Base-by-base conservation (phyloP, 2,329 filamentous ascomycete species). In the Pseudogymnoascus sp. region DNA sequence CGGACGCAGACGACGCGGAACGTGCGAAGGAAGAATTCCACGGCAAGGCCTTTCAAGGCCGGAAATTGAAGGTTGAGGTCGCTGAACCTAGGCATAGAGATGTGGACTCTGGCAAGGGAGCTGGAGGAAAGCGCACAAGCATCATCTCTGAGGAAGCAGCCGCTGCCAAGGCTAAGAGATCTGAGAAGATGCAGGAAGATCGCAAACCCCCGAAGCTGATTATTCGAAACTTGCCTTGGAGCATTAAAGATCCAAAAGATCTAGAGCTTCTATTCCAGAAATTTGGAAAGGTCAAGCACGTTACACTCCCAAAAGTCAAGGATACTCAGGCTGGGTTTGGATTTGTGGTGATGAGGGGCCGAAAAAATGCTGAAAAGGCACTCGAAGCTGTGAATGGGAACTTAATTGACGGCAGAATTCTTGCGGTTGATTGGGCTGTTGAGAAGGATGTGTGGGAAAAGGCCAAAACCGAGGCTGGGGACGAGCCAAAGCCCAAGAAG, bases 361-460 rank as follows among this genome's bases (percentile, higher is more conserved):
- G 82, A 70, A 93, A 91, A 75, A 96, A 97, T 73, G 93, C 94
- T 0, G 90, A 97, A 74, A 91, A 86, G 72, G 94, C 94, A 1
- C 80, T 99, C 62, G 85, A 88, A 62, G 85, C 81, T 20, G 79
- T 97, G 67, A 99, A 97, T 74, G 94, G 93, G 62, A 97, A 90
- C 72, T 84, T 89, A 64, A 81, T 99, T 18, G 92, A 96, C 72
- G 94, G 92, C 2, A 83, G 94, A 68, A 88, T 87, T 7, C 75
- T 99, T 63, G 94, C 93, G 28, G 94, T 99, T 6, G 94, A 99
- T 75, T 99, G 91, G 90, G 93, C 95, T 33, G 91, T 97, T 3
- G 91, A 97, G 63, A 96, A 95, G 76, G 82, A 87, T 41, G 85
- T 87, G 6, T 99, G 91, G 91, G 83, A 92, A 64, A 80, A 85